A percentile compares a stretch with the other conserved stretches of the same genome.
phyloP scores from a whole-genome alignment of 495 filamentous ascomycete species.

The Daldinia caldariorum region DNA sequence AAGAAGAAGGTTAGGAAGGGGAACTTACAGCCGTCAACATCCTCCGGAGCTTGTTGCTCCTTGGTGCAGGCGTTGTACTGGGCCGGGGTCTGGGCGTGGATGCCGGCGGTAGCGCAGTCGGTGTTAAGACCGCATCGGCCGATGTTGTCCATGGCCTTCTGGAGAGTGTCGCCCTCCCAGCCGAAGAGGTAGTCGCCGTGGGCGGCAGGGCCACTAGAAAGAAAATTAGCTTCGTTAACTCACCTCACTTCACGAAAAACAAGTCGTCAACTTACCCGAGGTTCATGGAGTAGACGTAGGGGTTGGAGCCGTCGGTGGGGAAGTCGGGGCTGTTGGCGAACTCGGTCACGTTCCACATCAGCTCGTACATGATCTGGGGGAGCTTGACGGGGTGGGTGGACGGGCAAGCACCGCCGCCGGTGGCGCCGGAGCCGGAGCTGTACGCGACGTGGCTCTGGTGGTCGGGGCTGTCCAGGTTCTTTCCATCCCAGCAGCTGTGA shows the following conservation, averaged over 20 bases:
- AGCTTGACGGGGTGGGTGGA: conserved; percentile 70
- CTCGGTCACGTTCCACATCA: conserved; percentile 68
- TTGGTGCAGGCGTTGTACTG: conserved; percentile 60
- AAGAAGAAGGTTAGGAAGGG: background rate
- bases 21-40: conserved; percentile 61
- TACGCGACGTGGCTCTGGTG: conserved; percentile 73
- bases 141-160: conserved; percentile 67
- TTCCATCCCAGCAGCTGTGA: conserved; percentile 62
- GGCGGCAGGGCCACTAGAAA: conserved; percentile 54
- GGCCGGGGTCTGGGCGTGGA: conserved; percentile 55
- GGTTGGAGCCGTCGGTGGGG: conserved; percentile 64
- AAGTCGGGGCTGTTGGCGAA: conserved; percentile 65
- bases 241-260: background rate
- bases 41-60: conserved; percentile 60
- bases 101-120: conserved; percentile 58
- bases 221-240: background rate
- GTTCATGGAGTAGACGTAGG: conserved; percentile 65
- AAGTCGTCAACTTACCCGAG: conserved; percentile 53
- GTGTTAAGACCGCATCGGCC: conserved; percentile 64
- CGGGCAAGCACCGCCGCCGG: conserved; percentile 67
- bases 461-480: conserved; percentile 67
- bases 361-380: conserved; percentile 75
- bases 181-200: conserved; percentile 86
- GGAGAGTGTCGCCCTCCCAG: conserved; percentile 73
- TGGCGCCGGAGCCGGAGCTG: conserved; percentile 58